Base-by-base conservation (phyloP, 139 green algal genomes). In the Pleodorina starrii region DNA sequence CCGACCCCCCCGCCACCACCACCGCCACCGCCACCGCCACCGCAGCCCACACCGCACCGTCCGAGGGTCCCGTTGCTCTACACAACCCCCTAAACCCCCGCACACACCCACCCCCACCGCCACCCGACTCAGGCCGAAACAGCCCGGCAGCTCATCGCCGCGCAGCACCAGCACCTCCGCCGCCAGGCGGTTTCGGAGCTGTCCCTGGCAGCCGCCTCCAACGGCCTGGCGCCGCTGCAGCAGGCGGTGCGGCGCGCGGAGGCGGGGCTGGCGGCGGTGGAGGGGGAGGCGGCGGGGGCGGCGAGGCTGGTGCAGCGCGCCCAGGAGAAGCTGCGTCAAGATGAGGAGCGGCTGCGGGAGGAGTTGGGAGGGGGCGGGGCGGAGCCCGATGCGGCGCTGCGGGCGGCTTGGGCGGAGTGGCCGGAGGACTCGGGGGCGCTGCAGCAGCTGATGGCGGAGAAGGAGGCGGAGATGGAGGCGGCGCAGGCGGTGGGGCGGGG, bases 361-460 rank as follows among this genome's bases (percentile, higher is more conserved):
- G 51, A 51, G 50, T 19, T 85, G 51, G 78, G 79, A 17, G n/a
- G 46, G 7, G 25, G 4, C 51, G 23, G 10, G 16, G 38, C 2
- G 21, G 25, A 7, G 57, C 79, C 79, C 17, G 29, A 29, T 9
- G 51, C 40, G 57, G 57, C 29, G 79, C 57, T 74, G 36, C 57
- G 11, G 57, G 40, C 27, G 57, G 79, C 57, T 17, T 86, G 79
- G 79, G 40, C 79, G 27, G 12, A 32, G 6, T 59, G 12, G 40
- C 57, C 57, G 25, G 27, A 74, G 16, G 38, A 75, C 35, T 23
- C 11, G 42, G 54, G 44, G 25, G 79, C 40, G 40, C 57, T 75
- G 57, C 38, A 86, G 54, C 35, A 51, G 40, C 57, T 86, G 79
- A 40, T 86, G 79, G 57, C 36, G 38, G 79, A 29, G 16, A 86